phyloP scores from a whole-genome alignment of 352 stramenopile species.

The Phytophthora lateralis region DNA sequence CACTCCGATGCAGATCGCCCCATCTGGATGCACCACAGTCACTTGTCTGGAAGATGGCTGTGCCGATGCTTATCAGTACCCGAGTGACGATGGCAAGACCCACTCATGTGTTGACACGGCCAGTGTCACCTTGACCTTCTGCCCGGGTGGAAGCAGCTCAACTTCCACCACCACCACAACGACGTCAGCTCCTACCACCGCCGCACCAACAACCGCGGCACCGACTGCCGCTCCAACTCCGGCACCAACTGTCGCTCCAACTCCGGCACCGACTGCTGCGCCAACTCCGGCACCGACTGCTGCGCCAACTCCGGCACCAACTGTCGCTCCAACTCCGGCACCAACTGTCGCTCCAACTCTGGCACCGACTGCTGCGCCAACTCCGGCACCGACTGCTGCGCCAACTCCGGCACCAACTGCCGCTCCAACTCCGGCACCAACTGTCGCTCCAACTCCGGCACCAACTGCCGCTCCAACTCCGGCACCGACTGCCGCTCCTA shows the following conservation, averaged over 20 bases:
- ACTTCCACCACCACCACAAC: not conserved
- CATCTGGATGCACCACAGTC: constrained; percentile 46
- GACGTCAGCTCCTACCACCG: not conserved
- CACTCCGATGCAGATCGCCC: constrained; percentile 53
- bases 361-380: not conserved
- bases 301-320: not conserved
- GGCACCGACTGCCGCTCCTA: too few relatives aligned
- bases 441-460: too few relatives aligned
- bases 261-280: not conserved
- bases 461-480: too few relatives aligned
- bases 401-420: not conserved
- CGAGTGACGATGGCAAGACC: constrained; percentile 55
- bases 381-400: constrained; percentile 3
- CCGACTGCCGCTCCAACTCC: constrained; percentile 10
- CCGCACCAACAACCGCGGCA: not conserved
- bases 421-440: too few relatives aligned
- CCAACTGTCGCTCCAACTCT: too few relatives aligned
- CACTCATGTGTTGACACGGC: constrained; percentile 48
- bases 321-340: not conserved
- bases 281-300: not conserved
- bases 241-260: constrained; percentile 9
- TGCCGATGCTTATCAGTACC: constrained; percentile 62
- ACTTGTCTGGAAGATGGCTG: constrained; percentile 48
- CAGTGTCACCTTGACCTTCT: constrained; percentile 61
- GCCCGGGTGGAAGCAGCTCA: constrained; percentile 34